phyloP scores from a whole-genome alignment of 768 basidiomycete genomes.

The Multifurca ochricompacta region DNA sequence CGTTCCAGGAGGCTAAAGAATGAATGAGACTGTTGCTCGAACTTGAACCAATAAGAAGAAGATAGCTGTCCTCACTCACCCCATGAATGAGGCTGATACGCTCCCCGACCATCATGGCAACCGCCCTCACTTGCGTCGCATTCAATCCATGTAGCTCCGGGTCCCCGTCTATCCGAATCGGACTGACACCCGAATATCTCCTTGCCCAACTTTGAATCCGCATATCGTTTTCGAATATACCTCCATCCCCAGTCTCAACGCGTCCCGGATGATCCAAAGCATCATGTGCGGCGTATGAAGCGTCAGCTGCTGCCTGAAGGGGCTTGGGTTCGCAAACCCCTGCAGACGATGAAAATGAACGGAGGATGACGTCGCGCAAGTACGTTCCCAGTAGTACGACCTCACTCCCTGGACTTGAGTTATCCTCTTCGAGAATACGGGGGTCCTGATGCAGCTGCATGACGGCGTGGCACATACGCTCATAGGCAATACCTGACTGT shows the following conservation, averaged over 20 bases:
- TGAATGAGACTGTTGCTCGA: not conserved
- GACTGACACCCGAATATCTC: constrained; percentile 51
- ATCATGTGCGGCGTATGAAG: constrained; percentile 32
- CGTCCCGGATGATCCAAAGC: constrained; percentile 33
- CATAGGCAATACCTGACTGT: constrained; percentile 52
- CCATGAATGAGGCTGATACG: constrained; percentile 80
- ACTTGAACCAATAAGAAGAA: not conserved
- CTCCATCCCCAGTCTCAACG: constrained; percentile 26
- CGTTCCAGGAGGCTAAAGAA: constrained; percentile 75
- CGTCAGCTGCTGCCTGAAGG: constrained; percentile 35
- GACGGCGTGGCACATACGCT: constrained; percentile 66
- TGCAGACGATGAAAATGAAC: constrained; percentile 35
- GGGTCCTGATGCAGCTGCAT: constrained; percentile 49
- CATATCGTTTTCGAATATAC: constrained; percentile 64
- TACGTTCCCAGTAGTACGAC: constrained; percentile 60
- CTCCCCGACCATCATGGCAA: constrained; percentile 82
- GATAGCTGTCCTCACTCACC: constrained; percentile 53
- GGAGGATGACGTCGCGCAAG: constrained; percentile 63
- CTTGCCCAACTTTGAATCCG: constrained; percentile 76
- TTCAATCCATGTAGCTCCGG: constrained; percentile 62
- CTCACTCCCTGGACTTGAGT: constrained; percentile 33
- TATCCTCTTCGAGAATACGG: constrained; percentile 29
- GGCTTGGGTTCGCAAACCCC: constrained; percentile 29
- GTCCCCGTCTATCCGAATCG: constrained; percentile 70
- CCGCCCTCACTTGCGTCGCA: constrained; percentile 66